phyloP scores from a whole-genome alignment of 371 early-diverging fungal species.

The Furculomyces boomerangus region DNA sequence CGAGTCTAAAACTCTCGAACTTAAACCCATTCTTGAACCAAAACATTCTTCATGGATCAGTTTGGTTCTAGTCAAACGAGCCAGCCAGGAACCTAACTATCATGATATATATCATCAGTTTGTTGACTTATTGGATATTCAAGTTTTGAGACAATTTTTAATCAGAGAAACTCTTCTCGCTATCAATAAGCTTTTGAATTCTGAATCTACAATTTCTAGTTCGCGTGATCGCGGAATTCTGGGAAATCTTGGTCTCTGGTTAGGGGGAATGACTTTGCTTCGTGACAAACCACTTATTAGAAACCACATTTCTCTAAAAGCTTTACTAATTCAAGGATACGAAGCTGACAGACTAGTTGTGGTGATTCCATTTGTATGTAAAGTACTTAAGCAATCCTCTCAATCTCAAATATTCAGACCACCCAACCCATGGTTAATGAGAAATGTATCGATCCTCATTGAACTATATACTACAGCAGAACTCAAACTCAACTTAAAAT shows the following conservation, averaged over 20 bases:
- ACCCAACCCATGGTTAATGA: conserved; percentile 96
- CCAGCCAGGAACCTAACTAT: conserved; percentile 86
- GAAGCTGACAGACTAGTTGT: conserved; percentile 73
- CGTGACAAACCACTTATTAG: conserved; percentile 83
- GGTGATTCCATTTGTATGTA: conserved; percentile 95
- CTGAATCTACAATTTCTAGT: conserved; percentile 80
- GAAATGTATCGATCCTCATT: conserved; percentile 69
- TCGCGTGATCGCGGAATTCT: conserved; percentile 73
- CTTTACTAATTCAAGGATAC: conserved; percentile 78
- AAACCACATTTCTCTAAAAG: conserved; percentile 84
- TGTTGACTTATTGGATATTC: conserved; percentile 45
- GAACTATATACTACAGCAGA: conserved; percentile 87
- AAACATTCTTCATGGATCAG: conserved; percentile 72
- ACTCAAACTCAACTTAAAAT: conserved; percentile 82
- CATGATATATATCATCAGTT: conserved; percentile 71
- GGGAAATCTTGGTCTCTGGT: conserved; percentile 92
- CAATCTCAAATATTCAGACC: conserved; percentile 77
- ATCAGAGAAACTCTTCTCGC: conserved; percentile 76
- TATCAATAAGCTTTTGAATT: conserved; percentile 71
- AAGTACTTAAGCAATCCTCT: conserved; percentile 77
- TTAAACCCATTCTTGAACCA: conserved; percentile 45
- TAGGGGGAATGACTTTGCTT: conserved; percentile 91
- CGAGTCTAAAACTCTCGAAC: conserved; percentile 57
- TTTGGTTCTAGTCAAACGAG: conserved; percentile 79
- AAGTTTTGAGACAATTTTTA: conserved; percentile 42